These are phyloP conservation scores for Paraurostyla sp. DNA, from an alignment of 73 alveolate genomes.

Conservation along the genomic window DNA sequence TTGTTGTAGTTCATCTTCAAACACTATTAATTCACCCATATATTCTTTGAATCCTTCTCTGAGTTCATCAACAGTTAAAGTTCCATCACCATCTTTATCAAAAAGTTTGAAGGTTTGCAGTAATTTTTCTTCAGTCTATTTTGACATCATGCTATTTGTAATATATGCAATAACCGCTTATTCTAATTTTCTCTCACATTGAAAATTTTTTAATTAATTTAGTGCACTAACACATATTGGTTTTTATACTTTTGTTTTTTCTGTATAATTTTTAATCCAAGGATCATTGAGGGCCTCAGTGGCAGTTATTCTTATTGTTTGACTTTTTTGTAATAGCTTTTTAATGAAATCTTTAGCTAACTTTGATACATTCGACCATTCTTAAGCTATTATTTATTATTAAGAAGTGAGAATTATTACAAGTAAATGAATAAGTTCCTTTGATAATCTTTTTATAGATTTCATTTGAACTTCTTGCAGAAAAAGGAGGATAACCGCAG, in stretches of 20 bases:
- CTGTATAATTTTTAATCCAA: slow-evolving; percentile 75
- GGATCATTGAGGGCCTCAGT: slow-evolving; percentile 80
- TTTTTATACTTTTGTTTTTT: slow-evolving; percentile 53
- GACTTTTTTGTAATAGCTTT: slow-evolving; percentile 75
- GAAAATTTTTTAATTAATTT: slow-evolving; percentile 61
- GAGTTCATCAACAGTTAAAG: slow-evolving; percentile 63
- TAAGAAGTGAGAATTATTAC: slow-evolving; percentile 5
- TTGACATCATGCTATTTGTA: slow-evolving; percentile 68
- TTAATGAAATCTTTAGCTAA: slow-evolving; percentile 81
- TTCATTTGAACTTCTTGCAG: slow-evolving; percentile 62
- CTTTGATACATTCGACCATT: slow-evolving; percentile 74
- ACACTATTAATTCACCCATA: slow-evolving; percentile 60
- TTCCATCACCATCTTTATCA: slow-evolving; percentile 68
- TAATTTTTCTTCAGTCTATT: slow-evolving; percentile 44
- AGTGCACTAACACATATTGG: slow-evolving; percentile 57
- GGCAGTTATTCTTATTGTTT: slow-evolving; percentile 74
- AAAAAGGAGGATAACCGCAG: slow-evolving; percentile 83
- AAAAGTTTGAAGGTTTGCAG: slow-evolving; percentile 45
- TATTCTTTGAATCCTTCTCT: slow-evolving; percentile 66
- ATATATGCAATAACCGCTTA: slow-evolving; percentile 74
- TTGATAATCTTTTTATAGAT: slow-evolving; percentile 68
- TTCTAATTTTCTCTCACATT: slow-evolving; percentile 72
- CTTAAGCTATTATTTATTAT: slow-evolving; percentile 55
- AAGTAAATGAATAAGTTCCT: slow-evolving; percentile 40
- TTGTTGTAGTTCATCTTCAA: slow-evolving; percentile 57